Base-by-base conservation (phyloP, 805 yeast genomes). In the Phaffomyces opuntiae region DNA sequence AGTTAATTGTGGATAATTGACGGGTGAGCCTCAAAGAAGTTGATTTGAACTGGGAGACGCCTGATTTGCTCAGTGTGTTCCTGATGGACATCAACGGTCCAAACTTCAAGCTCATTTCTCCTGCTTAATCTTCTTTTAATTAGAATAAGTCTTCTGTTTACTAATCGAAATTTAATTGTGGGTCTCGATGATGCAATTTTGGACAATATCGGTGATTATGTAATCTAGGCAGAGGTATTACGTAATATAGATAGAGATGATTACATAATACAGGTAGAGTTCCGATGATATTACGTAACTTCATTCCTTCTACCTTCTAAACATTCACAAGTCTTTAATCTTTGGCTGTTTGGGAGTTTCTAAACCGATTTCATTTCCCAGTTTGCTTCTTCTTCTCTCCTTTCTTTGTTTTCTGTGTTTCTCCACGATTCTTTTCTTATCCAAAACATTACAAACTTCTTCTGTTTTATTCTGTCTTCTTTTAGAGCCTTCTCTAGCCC, bases 401-500 rank as follows among this genome's bases (percentile, higher is more conserved):
- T 61, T 64, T 49, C 74, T 60, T 45, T 70, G 73, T 50, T 59
- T 62, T 49, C 66, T 65, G 42, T 70, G 74, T 36, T 55, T 63
- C 47, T 65, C 68, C 42, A 67, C 51, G 19, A 67, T 47, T 33
- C 60, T 59, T 12, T 54, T 59, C 41, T 63, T 60, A 43, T 64
- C 48, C 32, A 59, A 39, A 3, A 57, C 54, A 8, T 38, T 38
- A 17, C 35, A 21, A 14, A 14, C 26, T 11, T 41, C 45, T 8
- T 46, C 49, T 25, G 38, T 44, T 13, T 32, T 40, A 1, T 19
- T 53, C 45, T 63, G 67, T 38, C 77, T 65, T 51, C 89, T 68
- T 53, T 88, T 73, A 2, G 79, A 77, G 1, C 87, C 86, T 61
- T 89, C 96, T 54, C 83, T 74, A 21, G 81, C 78, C 97, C 98